Percentiles rank a stretch among this genome's conserved stretches.
These are phyloP conservation scores for Onygena corvina DNA, from an alignment of 2,329 filamentous ascomycete genomes.

Conservation along the genomic window DNA sequence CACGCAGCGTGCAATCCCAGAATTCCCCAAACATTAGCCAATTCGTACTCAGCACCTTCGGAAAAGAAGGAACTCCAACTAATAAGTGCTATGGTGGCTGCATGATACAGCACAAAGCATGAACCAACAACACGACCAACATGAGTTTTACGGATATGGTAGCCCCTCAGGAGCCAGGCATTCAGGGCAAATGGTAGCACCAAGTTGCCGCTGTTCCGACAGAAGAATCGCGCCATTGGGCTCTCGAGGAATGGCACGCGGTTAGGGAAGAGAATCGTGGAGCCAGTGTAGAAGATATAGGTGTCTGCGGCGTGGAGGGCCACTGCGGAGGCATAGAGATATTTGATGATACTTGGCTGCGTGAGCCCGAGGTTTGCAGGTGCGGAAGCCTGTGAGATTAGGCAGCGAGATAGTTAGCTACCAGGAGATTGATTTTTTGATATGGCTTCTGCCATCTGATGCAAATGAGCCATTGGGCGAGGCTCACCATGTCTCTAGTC, in stretches of 20 bases:
- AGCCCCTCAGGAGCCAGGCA: conserved; percentile 12
- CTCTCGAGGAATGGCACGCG: conserved; percentile 11
- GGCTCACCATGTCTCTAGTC: too few species aligned
- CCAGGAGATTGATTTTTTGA: too few species aligned
- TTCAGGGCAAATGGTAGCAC: conserved; percentile 10
- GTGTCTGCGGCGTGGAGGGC: conserved; percentile 11
- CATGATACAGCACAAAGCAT: conserved; percentile 12
- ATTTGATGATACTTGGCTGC: conserved; percentile 13
- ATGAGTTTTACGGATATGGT: conserved; percentile 14
- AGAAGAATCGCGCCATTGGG: conserved; percentile 13
- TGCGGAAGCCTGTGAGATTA: conserved; percentile 3
- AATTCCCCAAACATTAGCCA: conserved; percentile 14
- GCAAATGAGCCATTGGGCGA: too few species aligned
- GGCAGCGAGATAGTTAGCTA: not conserved
- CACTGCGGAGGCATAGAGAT: conserved; percentile 12
- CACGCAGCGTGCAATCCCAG: conserved; percentile 11
- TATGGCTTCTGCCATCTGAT: too few species aligned
- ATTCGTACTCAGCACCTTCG: conserved; percentile 11
- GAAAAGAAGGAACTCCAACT: conserved; percentile 12
- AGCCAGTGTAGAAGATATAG: conserved; percentile 14
- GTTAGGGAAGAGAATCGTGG: conserved; percentile 13
- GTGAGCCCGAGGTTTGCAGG: not conserved
- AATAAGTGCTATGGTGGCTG: conserved; percentile 11
- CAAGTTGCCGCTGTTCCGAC: conserved; percentile 10
- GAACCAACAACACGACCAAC: conserved; percentile 13